Conservation (phyloP, 2,329 filamentous ascomycete genomes). For the Beauveria varroae region DNA sequence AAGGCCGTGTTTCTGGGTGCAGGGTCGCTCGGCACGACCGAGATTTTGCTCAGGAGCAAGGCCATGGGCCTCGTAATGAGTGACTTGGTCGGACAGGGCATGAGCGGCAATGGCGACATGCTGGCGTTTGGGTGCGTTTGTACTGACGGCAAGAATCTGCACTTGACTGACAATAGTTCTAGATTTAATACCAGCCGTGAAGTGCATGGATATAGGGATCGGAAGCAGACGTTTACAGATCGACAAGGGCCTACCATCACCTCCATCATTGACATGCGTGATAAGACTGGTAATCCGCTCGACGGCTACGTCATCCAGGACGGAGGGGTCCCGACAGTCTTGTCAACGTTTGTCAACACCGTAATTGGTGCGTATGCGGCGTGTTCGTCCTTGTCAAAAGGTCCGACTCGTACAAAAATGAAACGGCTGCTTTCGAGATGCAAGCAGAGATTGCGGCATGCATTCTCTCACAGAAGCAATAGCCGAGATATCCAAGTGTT, state of each 20-base stretch:
- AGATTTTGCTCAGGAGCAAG: constrained; percentile 55
- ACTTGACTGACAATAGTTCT: constrained; percentile 14
- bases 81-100: constrained; percentile 47
- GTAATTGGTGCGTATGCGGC: constrained; percentile 39
- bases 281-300: constrained; percentile 40
- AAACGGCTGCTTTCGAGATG: not conserved
- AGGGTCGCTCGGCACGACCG: constrained; percentile 56
- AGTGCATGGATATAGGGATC: constrained; percentile 14
- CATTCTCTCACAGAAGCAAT: constrained; percentile 22
- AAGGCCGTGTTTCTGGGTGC: constrained; percentile 61
- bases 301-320: constrained; percentile 60
- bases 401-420: not conserved
- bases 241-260: constrained; percentile 57
- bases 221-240: constrained; percentile 26
- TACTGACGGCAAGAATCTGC: too few relatives aligned
- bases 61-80: constrained; percentile 52
- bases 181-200: constrained; percentile 20
- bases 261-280: constrained; percentile 52
- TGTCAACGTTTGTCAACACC: constrained; percentile 47
- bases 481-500: constrained; percentile 47
- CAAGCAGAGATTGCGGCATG: constrained; percentile 21
- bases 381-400: not conserved
- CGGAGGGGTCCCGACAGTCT: constrained; percentile 50
- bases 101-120: constrained; percentile 62
- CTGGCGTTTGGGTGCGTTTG: constrained; percentile 48